A percentile compares a stretch with the other conserved stretches of the same genome.
Evolutionary conservation across 2,329 filamentous ascomycete species (phyloP).

Genomic region (Aureobasidium sp.): DNA sequence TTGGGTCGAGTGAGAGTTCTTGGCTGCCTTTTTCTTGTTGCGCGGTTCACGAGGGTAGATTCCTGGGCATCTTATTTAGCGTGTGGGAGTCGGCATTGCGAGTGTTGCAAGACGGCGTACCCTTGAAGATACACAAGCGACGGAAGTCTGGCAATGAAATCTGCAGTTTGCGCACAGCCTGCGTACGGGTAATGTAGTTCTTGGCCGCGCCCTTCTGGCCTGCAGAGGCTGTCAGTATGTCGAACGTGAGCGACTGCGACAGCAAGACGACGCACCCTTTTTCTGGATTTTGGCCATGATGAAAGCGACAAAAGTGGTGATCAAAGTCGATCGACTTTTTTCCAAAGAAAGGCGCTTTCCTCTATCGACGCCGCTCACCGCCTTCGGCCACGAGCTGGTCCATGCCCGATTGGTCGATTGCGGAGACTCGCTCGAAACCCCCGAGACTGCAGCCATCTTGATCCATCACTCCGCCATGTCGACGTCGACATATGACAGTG

Average conservation of each 20-base stretch:
- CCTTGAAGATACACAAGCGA: constrained; percentile 98
- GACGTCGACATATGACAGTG: constrained; percentile 7
- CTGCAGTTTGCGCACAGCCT: constrained; percentile 95
- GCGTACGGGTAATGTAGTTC: constrained; percentile 96
- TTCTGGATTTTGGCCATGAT: constrained; percentile 75
- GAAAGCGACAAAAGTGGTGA: background rate
- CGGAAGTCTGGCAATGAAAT: constrained; percentile 95
- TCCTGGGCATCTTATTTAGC: constrained; percentile 37
- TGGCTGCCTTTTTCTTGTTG: constrained; percentile 94
- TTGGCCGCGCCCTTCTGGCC: constrained; percentile 85
- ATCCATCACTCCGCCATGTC: background rate
- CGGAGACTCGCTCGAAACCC: constrained; percentile 1
- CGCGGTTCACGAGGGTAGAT: constrained; percentile 97
- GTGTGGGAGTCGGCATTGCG: background rate
- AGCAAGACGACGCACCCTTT: constrained; percentile 55
- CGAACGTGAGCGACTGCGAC: background rate
- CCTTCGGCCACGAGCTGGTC: background rate
- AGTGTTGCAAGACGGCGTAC: constrained; percentile 28
- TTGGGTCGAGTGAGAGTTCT: constrained; percentile 62
- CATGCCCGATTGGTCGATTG: background rate
- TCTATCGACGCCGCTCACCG: background rate
- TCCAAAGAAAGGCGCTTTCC: background rate
- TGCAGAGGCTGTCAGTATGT: constrained; percentile 28
- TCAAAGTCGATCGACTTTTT: background rate
- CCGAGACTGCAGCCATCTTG: background rate